phyloP scores from a whole-genome alignment of 1,139 yeast genomes.

The Suzukiozyma palmioleophila region DNA sequence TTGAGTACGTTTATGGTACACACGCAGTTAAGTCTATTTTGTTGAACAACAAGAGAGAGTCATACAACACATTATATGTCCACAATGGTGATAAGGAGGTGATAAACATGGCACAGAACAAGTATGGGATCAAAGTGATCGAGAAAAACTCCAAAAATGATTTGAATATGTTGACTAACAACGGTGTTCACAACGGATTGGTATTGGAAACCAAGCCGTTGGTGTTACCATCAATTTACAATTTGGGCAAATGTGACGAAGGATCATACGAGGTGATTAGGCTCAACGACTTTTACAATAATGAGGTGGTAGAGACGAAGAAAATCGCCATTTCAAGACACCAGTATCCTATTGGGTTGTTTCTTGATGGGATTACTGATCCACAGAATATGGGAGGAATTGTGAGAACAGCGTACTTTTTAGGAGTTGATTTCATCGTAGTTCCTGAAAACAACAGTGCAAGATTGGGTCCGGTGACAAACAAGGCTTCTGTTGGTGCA shows the following conservation, averaged over 20 bases:
- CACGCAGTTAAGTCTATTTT: slow-evolving; percentile 74
- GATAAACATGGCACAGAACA: slow-evolving; percentile 37
- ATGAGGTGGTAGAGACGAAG: slow-evolving; percentile 12
- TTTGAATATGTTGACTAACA: slow-evolving; percentile 55
- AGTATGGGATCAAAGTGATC: slow-evolving; percentile 39
- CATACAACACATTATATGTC: slow-evolving; percentile 48
- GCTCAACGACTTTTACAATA: slow-evolving; percentile 17
- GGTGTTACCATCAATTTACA: slow-evolving; percentile 35
- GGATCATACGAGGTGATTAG: slow-evolving; percentile 24
- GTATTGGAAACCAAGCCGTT: slow-evolving; percentile 67
- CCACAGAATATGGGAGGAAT: slow-evolving; percentile 92
- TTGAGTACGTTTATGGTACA: slow-evolving; percentile 74
- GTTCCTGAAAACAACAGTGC: slow-evolving; percentile 72
- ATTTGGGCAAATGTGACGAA: slow-evolving; percentile 27
- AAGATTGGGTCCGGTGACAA: slow-evolving; percentile 68
- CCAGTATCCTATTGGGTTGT: slow-evolving; percentile 65
- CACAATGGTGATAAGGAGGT: slow-evolving; percentile 40
- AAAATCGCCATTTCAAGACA: slow-evolving; percentile 14
- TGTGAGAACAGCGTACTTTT: slow-evolving; percentile 71
- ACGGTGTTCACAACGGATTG: slow-evolving; percentile 80
- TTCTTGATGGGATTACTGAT: slow-evolving; percentile 78
- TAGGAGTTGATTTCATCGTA: slow-evolving; percentile 81
- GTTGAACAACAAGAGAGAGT: slow-evolving; percentile 48
- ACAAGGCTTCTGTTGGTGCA: slow-evolving; percentile 87
- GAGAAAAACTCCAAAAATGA: slow-evolving; percentile 48